Base-by-base conservation (phyloP, 2,329 filamentous ascomycete species). In the Pseudopithomyces maydicus region DNA sequence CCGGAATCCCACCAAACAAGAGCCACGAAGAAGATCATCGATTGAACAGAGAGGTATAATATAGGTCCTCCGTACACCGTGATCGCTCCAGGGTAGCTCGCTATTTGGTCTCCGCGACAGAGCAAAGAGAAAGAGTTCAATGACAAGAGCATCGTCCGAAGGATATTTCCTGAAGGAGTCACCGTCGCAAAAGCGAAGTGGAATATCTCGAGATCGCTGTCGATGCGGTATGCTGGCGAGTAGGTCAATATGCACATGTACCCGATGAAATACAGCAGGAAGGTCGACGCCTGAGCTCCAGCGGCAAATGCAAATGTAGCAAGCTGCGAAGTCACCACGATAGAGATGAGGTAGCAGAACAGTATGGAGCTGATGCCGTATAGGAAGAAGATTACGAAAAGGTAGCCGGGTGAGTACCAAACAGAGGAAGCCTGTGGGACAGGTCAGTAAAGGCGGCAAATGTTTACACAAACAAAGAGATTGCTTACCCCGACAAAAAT, bases 71-170 rank as follows among this genome's bases (percentile, higher is more conserved):
- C 93, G 66, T 92, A 97, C 26, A 89, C 84, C 0, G 83, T 82
- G 32, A 97, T 85, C 3, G 83, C 85, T 6, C 86, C 89, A 0
- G 92, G 90, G 62, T 91, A 88, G 1, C 81, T 79, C 1, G 88
- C 85, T 19, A 92, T 76, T n/a, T 80, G 58, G 19, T 85, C 79
- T 23, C 84, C 87, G 36, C 77, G 70, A 71, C 93, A 97, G 2
- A 91, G 84, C 0, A 91, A 83, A 1, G 90, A 92, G 74, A 97
- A 97, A 2, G 93, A 80, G 70, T 97, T 97, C 49, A 96, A 81
- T 0, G 88, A 82, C 3, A 96, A 78, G 65, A 97, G 90, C 33
- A 97, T 75, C 0, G 90, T 83, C 56, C 91, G 83, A 19, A 91
- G 80, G 12, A 94, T 80, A 43, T 88, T 95, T 2, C 88, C 90